Conservation (phyloP, 306 rosid genomes). For the Vigna reflexopilosa region DNA sequence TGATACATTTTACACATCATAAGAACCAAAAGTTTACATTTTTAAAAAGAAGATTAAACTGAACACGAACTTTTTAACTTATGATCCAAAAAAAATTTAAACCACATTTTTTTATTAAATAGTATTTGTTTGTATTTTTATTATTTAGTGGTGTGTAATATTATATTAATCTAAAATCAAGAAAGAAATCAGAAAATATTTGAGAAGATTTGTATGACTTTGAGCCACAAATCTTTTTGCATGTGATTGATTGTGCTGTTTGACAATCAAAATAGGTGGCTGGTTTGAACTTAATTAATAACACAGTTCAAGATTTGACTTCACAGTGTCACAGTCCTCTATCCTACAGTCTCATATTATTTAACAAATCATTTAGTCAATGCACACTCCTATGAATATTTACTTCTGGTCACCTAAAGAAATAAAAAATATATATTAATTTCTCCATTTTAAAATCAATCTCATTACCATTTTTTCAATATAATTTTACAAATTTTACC, state of each 20-base stretch:
- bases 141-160: not conserved
- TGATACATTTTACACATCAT: too few species aligned
- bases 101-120: too few species aligned
- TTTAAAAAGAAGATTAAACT: too few species aligned
- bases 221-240: not conserved
- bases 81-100: too few species aligned
- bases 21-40: too few species aligned
- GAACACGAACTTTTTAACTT: too few species aligned
- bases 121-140: too few species aligned
- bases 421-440: not conserved
- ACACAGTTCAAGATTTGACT: constrained; percentile 24
- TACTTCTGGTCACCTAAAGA: not conserved
- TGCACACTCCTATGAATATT: not conserved
- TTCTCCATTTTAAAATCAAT: too few species aligned
- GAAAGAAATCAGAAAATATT: not conserved
- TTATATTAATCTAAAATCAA: not conserved
- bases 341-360: not conserved
- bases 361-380: not conserved
- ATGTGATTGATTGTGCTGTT: not conserved
- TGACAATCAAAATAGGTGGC: constrained; percentile 55
- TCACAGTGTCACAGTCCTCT: not conserved
- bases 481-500: too few species aligned
- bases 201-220: constrained; percentile 11
- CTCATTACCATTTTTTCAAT: too few species aligned
- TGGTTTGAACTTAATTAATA: constrained; percentile 26